Evolutionary conservation across 2,329 filamentous ascomycete genomes (phyloP), one percentile per base, ranked within the genome.

Genomic region (Xylaria digitata): DNA sequence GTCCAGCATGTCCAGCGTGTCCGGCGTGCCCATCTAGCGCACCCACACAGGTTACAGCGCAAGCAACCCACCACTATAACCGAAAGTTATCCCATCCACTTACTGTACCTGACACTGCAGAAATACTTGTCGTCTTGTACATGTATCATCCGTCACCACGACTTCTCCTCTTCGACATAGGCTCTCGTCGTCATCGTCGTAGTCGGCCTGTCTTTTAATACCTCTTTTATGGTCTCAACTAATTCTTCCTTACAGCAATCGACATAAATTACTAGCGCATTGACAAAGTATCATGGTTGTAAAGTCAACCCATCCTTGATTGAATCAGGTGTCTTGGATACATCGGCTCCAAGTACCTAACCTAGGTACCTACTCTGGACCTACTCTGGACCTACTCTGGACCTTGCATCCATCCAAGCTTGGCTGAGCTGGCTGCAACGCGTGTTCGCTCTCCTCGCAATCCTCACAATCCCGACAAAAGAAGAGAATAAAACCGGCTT

Each of bases 401-500:
- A 61, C 57, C 60, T 63, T 59, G 56, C 65, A 61, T 58, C 60
- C 45, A 26, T 48, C 56, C 42, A 43, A 58, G 61, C 58, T 63
- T 63, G 61, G 65, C 67, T 65, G 65, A 68, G 65, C 46, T 65
- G 65, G 65, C 65, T 55, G 61, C 64, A 61, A 65, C 61, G 61
- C 62, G 67, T 68, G 42, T 61, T 65, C 65, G 67, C 63, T 57
- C 61, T 60, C 40, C 65, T 63, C 34, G 46, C 64, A 64, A 46
- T 58, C 32, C 49, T 17, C 59, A 58, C 65, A 63, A 26, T 26
- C 26, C 26, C 5, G 26, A 26, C 26, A 26, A 26, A 63, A 70
- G 65, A 52, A 23, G 26, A 40, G 26, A 57, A 32, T 40, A 42
- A 45, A 53, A 32, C 15, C 53, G 37, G 42, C 57, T 42, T 55